Evolutionary conservation across 1,139 yeast genomes (phyloP), one percentile per base, ranked within the genome.

Genomic region (Yamadazyma kanchanaburiensis): DNA sequence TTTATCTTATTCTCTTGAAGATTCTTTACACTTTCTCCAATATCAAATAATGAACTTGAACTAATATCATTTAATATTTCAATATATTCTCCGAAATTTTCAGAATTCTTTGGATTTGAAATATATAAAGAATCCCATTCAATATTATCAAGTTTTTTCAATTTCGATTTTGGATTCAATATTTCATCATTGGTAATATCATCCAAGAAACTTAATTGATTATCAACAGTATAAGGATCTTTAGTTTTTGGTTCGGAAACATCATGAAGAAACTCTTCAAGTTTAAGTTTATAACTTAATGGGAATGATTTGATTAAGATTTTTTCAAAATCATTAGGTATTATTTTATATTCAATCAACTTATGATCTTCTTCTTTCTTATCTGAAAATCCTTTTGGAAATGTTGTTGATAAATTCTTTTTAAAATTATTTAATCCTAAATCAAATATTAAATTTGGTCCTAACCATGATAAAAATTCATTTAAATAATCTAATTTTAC

Each of bases 401-500:
- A 39, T 21, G 35, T 40, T 20, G 39, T 38, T 7, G 33, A 39
- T 24, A 46, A 36, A n/a, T 39, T 42, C 6, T 26, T 30, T 7
- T 35, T 39, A 25, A 36, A 40, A 12, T 46, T 35, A 18, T 51
- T 53, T 24, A 56, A 42, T 0, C 71, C 71, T 33, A 55, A 40
- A 38, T 65, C 73, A 39, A 55, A 68, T 3, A 67, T 53, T 28
- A 67, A 43, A 32, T 55, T 60, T 2, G 66, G 60, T 2, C 54
- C 53, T 18, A 68, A 42, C 47, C 55, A 58, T 21, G 43, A 43
- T 21, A 68, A 51, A 22, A 64, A 55, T 21, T 61, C 69, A 24
- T 58, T 56, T 14, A 68, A 38, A 30, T 61, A 42, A 7, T 47
- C 50, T 3, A 40, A 17, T 33, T 53, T 58, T 1, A 63, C 55